These are phyloP conservation scores for Fimicolochytrium jonesii DNA, from an alignment of 192 early-diverging fungal genomes.

Conservation along the genomic window DNA sequence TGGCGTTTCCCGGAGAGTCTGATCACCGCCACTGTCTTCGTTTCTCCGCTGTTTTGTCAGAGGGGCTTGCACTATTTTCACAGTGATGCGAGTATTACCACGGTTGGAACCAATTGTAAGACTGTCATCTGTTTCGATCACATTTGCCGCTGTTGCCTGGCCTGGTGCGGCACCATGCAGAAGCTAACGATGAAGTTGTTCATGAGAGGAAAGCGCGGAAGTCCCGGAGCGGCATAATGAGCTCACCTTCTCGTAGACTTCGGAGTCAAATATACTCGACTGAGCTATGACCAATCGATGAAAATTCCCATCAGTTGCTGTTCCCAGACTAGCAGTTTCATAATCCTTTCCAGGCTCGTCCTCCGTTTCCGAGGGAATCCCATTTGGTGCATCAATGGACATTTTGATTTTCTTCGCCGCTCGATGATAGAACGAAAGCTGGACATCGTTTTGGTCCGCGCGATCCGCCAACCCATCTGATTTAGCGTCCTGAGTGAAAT, in stretches of 20 bases:
- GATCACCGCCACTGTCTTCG: not conserved
- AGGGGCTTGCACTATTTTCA: not conserved
- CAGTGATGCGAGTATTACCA: not conserved
- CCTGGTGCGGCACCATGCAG: not conserved
- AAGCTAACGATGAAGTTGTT: not conserved
- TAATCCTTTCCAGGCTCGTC: not conserved
- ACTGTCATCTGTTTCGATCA: too few relatives aligned
- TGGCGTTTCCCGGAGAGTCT: not conserved
- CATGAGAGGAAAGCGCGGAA: not conserved
- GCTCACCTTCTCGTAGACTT: not conserved
- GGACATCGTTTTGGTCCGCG: not conserved
- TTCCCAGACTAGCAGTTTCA: not conserved
- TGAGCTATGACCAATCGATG: not conserved
- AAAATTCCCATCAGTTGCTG: not conserved
- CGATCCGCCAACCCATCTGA: not conserved
- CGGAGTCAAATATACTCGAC: not conserved
- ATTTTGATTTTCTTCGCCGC: not conserved
- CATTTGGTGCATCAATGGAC: not conserved
- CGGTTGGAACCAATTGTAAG: too few relatives aligned
- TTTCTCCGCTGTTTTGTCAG: not conserved
- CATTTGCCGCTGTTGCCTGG: not conserved
- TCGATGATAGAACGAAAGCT: slow-evolving; percentile 7
- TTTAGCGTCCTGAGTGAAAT: not conserved
- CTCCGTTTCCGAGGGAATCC: not conserved
- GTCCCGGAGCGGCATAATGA: not conserved